Percentiles rank a stretch among this genome's conserved stretches.
These are phyloP conservation scores for Nyctanthes arbortristis DNA, from an alignment of 257 asterid genomes.

Conservation along the genomic window DNA sequence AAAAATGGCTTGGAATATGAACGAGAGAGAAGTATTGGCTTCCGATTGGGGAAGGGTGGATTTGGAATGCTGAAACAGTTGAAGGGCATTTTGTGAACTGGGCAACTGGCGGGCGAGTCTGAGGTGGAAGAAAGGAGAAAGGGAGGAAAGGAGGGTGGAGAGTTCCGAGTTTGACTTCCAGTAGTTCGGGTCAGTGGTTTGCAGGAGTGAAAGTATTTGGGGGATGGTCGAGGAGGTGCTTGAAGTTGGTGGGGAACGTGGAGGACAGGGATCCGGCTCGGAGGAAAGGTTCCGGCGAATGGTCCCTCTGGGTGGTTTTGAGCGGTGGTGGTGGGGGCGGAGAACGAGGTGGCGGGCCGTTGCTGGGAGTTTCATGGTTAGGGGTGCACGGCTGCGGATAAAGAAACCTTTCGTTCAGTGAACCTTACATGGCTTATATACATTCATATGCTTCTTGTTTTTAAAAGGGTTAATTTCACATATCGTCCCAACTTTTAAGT, in stretches of 20 bases:
- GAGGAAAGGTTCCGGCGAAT: slow-evolving; percentile 25
- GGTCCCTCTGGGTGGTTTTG: slow-evolving; percentile 24
- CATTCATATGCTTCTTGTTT: too few species aligned
- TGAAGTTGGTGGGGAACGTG: slow-evolving; percentile 18
- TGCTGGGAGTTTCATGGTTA: slow-evolving; percentile 36
- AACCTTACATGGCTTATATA: too few species aligned
- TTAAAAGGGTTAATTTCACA: too few species aligned
- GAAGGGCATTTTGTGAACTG: slow-evolving; percentile 49
- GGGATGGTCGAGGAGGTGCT: slow-evolving; percentile 27
- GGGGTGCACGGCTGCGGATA: neutral
- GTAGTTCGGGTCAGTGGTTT: slow-evolving; percentile 48
- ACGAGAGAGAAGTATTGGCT: slow-evolving; percentile 32
- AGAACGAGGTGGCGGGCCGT: too few species aligned
- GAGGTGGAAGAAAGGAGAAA: slow-evolving; percentile 50
- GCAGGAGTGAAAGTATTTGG: slow-evolving; percentile 45
- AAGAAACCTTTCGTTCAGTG: too few species aligned
- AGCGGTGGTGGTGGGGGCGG: slow-evolving; percentile 27
- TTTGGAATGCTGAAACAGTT: slow-evolving; percentile 52
- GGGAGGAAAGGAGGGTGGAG: slow-evolving; percentile 50
- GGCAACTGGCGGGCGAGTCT: slow-evolving; percentile 67
- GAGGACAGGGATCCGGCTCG: slow-evolving; percentile 8
- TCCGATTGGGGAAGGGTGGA: slow-evolving; percentile 20
- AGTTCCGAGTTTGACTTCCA: slow-evolving; percentile 52
- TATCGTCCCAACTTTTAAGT: too few species aligned
- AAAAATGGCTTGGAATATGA: slow-evolving; percentile 64